These are phyloP conservation scores for Xerocomus alliaceus DNA, from an alignment of 1,284 basidiomycete species.

Conservation along the genomic window DNA sequence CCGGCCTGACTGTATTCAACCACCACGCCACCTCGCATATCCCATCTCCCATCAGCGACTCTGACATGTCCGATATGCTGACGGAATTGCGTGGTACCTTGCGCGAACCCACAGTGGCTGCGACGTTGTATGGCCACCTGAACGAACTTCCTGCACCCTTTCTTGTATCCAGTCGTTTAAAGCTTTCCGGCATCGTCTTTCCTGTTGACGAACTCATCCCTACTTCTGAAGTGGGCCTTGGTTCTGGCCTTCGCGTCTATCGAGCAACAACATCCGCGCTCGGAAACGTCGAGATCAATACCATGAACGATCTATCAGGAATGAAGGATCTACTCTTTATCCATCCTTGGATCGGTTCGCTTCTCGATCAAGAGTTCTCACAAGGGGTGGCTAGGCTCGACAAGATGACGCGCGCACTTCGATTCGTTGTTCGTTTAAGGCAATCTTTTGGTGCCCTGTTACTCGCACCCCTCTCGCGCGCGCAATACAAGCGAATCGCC, in stretches of 20 bases:
- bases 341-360: neutral
- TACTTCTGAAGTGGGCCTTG: neutral
- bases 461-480: neutral
- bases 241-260: neutral
- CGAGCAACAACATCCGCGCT: neutral
- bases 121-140: neutral
- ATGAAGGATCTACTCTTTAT: neutral
- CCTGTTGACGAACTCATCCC: neutral
- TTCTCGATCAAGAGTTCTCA: slow-evolving; percentile 3
- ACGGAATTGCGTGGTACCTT: neutral
- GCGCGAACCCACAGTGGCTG: neutral
- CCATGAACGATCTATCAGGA: neutral
- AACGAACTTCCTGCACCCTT: neutral
- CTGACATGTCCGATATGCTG: neutral
- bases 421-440: neutral
- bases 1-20: neutral
- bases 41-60: neutral
- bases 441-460: slow-evolving; percentile 16
- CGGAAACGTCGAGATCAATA: slow-evolving; percentile 7
- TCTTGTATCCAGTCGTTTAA: neutral
- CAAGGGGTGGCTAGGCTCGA: neutral
- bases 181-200: slow-evolving; percentile 15
- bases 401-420: neutral
- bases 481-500: slow-evolving; percentile 6
- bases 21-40: neutral